These are phyloP conservation scores for Ogataea pilisensis DNA, from an alignment of 805 yeast species.

Conservation along the genomic window DNA sequence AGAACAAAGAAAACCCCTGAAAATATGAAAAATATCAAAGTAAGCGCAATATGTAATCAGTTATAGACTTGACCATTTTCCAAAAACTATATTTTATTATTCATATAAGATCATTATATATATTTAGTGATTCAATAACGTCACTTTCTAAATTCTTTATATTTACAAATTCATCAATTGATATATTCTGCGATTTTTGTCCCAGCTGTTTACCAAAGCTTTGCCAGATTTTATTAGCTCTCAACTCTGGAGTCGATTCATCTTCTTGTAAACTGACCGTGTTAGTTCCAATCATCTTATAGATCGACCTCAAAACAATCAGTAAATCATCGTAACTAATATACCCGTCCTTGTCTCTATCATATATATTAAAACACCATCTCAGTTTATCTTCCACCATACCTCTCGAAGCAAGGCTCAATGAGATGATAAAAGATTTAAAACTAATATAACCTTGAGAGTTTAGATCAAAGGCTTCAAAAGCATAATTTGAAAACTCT, in stretches of 20 bases:
- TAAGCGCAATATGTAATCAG: too few species aligned
- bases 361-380: slow-evolving; percentile 91
- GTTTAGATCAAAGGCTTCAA: slow-evolving; percentile 84
- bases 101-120: slow-evolving; percentile 34
- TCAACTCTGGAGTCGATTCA: slow-evolving; percentile 85
- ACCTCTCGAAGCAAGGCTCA: slow-evolving; percentile 85
- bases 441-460: slow-evolving; percentile 80
- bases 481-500: slow-evolving; percentile 83
- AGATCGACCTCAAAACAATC: slow-evolving; percentile 74
- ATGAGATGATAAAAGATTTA: slow-evolving; percentile 84
- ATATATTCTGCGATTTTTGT: slow-evolving; percentile 63
- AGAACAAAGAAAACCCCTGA: not conserved
- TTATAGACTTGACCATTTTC: too few species aligned
- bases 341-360: slow-evolving; percentile 72
- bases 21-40: too few species aligned
- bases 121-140: slow-evolving; percentile 67
- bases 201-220: slow-evolving; percentile 48
- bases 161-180: slow-evolving; percentile 79
- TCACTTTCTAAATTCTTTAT: slow-evolving; percentile 77
- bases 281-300: slow-evolving; percentile 85
- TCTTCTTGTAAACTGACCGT: slow-evolving; percentile 87
- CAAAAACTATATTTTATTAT: not conserved
- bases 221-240: slow-evolving; percentile 75
- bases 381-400: slow-evolving; percentile 74
- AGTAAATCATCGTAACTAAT: slow-evolving; percentile 77